Percentiles rank a stretch among this genome's conserved stretches.
Conservation (phyloP, 176 grass and related monocot genomes). For the Zoysia japonica region DNA sequence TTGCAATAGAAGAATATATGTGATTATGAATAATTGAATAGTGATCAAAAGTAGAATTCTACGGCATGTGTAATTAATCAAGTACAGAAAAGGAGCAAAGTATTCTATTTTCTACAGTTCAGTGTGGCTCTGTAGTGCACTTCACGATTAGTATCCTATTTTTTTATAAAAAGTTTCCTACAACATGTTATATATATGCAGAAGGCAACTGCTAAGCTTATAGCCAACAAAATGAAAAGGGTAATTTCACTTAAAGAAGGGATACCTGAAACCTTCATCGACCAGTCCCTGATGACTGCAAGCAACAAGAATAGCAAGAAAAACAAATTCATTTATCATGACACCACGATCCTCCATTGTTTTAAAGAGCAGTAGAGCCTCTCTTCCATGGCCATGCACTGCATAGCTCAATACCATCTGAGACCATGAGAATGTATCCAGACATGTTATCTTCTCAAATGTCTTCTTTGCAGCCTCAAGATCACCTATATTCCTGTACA, state of each 20-base stretch:
- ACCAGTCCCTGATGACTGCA: slow-evolving; percentile 53
- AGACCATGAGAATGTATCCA: slow-evolving; percentile 66
- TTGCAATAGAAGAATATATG: slow-evolving; percentile 27
- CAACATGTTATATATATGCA: neutral
- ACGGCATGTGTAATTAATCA: neutral
- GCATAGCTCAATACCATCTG: slow-evolving; percentile 61
- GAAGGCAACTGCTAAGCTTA: neutral
- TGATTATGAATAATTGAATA: slow-evolving; percentile 3
- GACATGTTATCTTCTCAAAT: slow-evolving; percentile 54
- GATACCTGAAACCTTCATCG: slow-evolving; percentile 66
- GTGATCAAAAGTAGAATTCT: neutral
- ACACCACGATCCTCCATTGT: slow-evolving; percentile 51
- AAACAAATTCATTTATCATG: slow-evolving; percentile 41
- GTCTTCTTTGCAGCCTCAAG: slow-evolving; percentile 51
- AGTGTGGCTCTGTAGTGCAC: neutral
- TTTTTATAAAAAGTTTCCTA: neutral
- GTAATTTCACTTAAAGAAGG: neutral
- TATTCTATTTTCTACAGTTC: neutral
- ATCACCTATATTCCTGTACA: slow-evolving; percentile 66
- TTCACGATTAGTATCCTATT: slow-evolving; percentile 17
- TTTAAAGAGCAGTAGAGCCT: slow-evolving; percentile 61
- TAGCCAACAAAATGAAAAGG: slow-evolving; percentile 22
- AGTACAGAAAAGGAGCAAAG: neutral
- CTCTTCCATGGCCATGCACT: slow-evolving; percentile 50
- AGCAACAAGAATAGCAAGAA: slow-evolving; percentile 68